These are phyloP conservation scores for Fusarium metavorans DNA, from an alignment of 2,329 filamentous ascomycete species.

Conservation along the genomic window DNA sequence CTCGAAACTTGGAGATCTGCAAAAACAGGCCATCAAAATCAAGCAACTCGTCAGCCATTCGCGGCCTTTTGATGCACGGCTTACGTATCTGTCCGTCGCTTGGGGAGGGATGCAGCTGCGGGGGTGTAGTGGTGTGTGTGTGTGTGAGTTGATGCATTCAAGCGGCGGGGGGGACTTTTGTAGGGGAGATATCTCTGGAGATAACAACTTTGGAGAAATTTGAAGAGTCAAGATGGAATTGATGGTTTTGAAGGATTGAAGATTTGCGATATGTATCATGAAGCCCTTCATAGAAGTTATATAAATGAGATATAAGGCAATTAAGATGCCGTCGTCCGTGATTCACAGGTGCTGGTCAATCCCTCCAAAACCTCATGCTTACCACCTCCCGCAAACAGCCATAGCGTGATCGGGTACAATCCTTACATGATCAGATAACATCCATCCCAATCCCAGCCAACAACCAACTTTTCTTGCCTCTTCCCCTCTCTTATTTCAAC, in stretches of 20 bases:
- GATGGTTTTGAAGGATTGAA: neutral
- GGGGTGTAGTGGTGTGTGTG: neutral
- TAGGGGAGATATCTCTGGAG: constrained; percentile 24
- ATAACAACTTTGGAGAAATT: neutral
- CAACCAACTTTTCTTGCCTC: neutral
- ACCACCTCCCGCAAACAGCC: constrained; percentile 1
- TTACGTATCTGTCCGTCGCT: constrained; percentile 24
- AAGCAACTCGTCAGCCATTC: constrained; percentile 28
- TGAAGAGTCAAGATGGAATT: neutral
- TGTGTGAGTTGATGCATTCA: neutral
- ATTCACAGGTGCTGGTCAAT: neutral
- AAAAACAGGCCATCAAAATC: neutral
- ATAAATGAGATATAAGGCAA: neutral
- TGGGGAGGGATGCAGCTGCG: constrained; percentile 16
- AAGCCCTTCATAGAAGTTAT: neutral
- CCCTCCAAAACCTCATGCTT: neutral
- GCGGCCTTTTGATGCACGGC: constrained; percentile 22
- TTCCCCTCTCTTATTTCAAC: constrained; percentile 13
- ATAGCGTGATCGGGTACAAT: constrained; percentile 30
- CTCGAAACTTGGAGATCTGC: neutral
- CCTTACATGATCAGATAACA: constrained; percentile 21
- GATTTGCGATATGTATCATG: neutral
- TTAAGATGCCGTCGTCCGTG: neutral
- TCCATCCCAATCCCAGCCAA: constrained; percentile 7
- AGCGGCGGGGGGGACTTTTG: constrained; percentile 32